A percentile compares a stretch with the other conserved stretches of the same genome.
Evolutionary conservation across 2,329 filamentous ascomycete species (phyloP).

Genomic region (Sporothrix inflata): DNA sequence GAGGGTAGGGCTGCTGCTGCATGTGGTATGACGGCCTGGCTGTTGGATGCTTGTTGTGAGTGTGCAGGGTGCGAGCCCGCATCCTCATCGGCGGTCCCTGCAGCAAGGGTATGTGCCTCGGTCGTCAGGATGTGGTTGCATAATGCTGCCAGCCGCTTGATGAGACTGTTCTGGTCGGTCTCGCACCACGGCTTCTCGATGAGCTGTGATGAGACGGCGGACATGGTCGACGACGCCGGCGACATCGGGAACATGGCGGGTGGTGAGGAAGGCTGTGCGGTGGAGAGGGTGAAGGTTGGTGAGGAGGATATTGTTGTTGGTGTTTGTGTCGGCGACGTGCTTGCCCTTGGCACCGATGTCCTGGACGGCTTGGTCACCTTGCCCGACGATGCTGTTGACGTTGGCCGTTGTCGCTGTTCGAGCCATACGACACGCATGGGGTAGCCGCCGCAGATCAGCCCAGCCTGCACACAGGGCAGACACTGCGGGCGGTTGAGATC

Average conservation of each 20-base stretch:
- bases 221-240: slow-evolving; percentile 15
- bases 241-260: neutral
- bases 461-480: slow-evolving; percentile 37
- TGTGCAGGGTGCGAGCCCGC: neutral
- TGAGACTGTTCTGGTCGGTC: slow-evolving; percentile 33
- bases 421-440: slow-evolving; percentile 42
- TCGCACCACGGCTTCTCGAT: slow-evolving; percentile 28
- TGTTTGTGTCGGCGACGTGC: neutral
- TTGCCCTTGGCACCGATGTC: neutral
- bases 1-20: neutral
- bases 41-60: neutral
- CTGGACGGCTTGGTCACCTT: neutral
- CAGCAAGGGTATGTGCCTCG: slow-evolving; percentile 4
- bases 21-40: neutral
- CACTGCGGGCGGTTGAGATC: slow-evolving; percentile 35
- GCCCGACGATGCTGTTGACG: neutral
- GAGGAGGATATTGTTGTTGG: neutral
- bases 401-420: slow-evolving; percentile 18
- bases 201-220: neutral
- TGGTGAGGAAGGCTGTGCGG: neutral
- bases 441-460: slow-evolving; percentile 40
- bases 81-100: neutral
- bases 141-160: slow-evolving; percentile 31
- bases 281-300: neutral
- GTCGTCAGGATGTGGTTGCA: slow-evolving; percentile 33